Evolutionary conservation across 805 yeast species (phyloP).

Genomic region (Zygosaccharomyces bisporus): DNA sequence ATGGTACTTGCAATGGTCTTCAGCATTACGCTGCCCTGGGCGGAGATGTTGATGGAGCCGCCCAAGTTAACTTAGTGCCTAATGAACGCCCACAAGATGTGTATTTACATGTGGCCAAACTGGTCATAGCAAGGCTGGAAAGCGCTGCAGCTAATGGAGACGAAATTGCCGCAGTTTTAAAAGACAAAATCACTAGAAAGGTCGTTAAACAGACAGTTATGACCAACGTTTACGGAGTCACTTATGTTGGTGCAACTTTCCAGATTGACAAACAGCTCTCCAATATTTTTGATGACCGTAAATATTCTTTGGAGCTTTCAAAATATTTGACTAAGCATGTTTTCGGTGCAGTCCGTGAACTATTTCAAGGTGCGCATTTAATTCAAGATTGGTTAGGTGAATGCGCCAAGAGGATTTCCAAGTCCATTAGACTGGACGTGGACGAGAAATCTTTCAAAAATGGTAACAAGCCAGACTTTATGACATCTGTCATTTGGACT

Average conservation of each 20-base stretch:
- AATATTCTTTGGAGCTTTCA: slow-evolving; percentile 46
- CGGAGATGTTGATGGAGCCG: slow-evolving; percentile 80
- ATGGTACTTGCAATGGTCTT: slow-evolving; percentile 82
- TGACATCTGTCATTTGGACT: slow-evolving; percentile 95
- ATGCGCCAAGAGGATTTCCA: slow-evolving; percentile 75
- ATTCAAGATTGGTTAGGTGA: slow-evolving; percentile 96
- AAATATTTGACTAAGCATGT: slow-evolving; percentile 73
- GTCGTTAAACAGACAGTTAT: slow-evolving; percentile 95
- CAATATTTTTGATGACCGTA: slow-evolving; percentile 49
- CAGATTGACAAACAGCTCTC: slow-evolving; percentile 80
- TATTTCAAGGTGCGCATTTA: slow-evolving; percentile 87
- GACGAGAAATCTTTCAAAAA: slow-evolving; percentile 43
- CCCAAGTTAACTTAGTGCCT: slow-evolving; percentile 71
- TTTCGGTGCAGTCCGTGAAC: slow-evolving; percentile 75
- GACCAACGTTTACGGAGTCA: slow-evolving; percentile 98
- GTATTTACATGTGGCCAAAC: slow-evolving; percentile 62
- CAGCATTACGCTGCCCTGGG: slow-evolving; percentile 87
- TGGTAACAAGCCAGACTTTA: slow-evolving; percentile 54
- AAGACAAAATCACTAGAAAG: slow-evolving; percentile 71
- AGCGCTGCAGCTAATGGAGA: slow-evolving; percentile 52
- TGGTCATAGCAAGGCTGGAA: slow-evolving; percentile 55
- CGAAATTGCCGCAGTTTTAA: slow-evolving; percentile 47
- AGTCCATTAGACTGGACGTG: slow-evolving; percentile 67
- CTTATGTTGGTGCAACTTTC: slow-evolving; percentile 85
- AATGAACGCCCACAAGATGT: slow-evolving; percentile 74